Base-by-base conservation (phyloP, 2,329 filamentous ascomycete genomes). In the Dichotomopilus funicola region DNA sequence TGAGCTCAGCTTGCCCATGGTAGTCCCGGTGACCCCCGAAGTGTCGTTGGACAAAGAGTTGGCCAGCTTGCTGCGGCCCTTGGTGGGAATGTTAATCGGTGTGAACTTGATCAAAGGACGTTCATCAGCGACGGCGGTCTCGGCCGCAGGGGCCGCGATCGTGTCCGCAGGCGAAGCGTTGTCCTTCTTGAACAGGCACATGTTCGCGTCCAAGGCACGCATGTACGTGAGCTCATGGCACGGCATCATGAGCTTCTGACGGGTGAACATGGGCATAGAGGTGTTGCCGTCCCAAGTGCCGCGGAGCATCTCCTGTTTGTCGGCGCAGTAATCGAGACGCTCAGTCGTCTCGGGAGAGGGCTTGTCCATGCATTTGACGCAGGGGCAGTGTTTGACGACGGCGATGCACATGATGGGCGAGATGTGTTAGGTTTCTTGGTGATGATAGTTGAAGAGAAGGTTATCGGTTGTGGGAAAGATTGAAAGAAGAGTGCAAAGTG, bases 301-400 rank as follows among this genome's bases (percentile, higher is more conserved):
- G 9, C 9, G 7, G 4, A 54, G 27, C 31, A 12, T 36, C 3
- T 35, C 5, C 47, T 54, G 46, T 12, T 45, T 49, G 27, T 38
- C 10, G 4, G 11, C 5, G 47, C 53, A 54, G 40, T 45, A 54
- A 1, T 50, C 53, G 10, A 54, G 6, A n/a, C 47, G 35, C 2
- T 40, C 12, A 2, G 46, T 5, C 19, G 27, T 45, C 12, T 42
- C 53, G 2, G 53, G 34, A 8, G 5, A 11, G 7, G 47, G 46
- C 5, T 41, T 19, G 6, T 46, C 35, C 19, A 54, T 7, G 36
- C 53, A 54, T 1, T 10, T 12, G 4, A 46, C 2, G 41, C 53
- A 54, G 3, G 33, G 8, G 53, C 53, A 54, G 5, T 54, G 53
- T 2, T 47, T 36, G 47, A 54, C 41, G 27, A 50, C 50, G 2